Evolutionary conservation across 257 asterid genomes (phyloP), one percentile per base, ranked within the genome.

Genomic region (Ilex aquifolium): DNA sequence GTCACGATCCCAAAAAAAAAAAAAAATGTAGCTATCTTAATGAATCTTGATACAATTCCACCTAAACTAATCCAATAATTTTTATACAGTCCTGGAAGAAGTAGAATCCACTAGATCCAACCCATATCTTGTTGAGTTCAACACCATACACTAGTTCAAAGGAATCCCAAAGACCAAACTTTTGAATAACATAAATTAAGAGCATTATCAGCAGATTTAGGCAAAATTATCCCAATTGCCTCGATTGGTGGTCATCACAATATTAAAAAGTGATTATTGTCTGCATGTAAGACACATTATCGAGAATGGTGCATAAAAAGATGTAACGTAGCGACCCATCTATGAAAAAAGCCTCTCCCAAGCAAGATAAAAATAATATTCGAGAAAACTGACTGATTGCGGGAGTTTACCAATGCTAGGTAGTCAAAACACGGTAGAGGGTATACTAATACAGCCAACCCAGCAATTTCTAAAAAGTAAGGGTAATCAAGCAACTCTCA

Each of bases 401-500:
- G 46, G 40, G 62, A 66, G 72, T 61, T 76, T 73, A 67, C 69
- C 68, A 69, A 83, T 69, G 59, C 57, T 39, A 68, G 66, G 65
- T 63, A 51, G 84, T 74, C 82, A 77, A 36, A 36, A 36, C 42
- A 36, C 1, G 42, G 8, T 36, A 21, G 42, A 36, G 42, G 42
- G 2, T 36, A 36, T 8, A 36, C 42, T 8, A 36, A 36, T 4
- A 36, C 5, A 4, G 42, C 42, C 5, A 4, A 8, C 42, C 42
- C 42, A 36, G 8, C 9, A 69, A 71, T 75, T 72, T 69, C 75
- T 62, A 46, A 17, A 72, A 67, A 61, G 56, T 59, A 71, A 71
- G 83, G 49, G 69, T 10, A 52, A 67, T 59, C 60, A 72, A 75
- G 75, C 39, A 75, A 62, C 72, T 76, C 74, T 57, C 11, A 62